Conservation (phyloP, 306 rosid genomes). For the Lathyrus oleraceus region DNA sequence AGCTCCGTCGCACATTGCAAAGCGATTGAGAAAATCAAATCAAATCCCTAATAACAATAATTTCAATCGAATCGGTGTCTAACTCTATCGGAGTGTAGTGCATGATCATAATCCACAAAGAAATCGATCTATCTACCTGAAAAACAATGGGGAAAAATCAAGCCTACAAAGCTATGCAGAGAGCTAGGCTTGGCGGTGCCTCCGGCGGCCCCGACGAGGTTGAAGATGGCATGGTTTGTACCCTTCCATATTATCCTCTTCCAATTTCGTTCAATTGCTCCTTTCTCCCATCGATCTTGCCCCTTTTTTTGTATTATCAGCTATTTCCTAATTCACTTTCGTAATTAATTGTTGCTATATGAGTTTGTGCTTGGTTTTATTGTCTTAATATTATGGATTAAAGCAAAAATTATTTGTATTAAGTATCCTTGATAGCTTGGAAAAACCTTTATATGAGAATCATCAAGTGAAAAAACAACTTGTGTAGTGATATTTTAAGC, state of each 20-base stretch:
- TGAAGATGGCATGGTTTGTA: conserved; percentile 99
- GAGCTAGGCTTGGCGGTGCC: conserved; percentile 85
- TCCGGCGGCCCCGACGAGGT: conserved; percentile 86
- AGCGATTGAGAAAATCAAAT: conserved; percentile 28
- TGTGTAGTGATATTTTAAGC: not conserved
- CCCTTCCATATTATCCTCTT: conserved; percentile 66
- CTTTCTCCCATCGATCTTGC: not conserved
- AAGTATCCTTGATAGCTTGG: not conserved
- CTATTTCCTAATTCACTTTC: not conserved
- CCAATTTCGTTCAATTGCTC: not conserved
- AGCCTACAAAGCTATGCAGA: conserved; percentile 98
- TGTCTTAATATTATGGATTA: conserved; percentile 14
- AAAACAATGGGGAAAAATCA: conserved; percentile 93
- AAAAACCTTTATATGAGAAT: not conserved
- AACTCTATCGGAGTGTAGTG: conserved; percentile 5
- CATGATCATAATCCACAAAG: conserved; percentile 21
- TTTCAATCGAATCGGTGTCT: not conserved
- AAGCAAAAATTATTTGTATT: not conserved
- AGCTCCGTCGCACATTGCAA: not conserved
- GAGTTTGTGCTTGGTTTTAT: conserved; percentile 13
- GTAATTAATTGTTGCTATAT: not conserved
- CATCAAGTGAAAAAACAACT: not conserved
- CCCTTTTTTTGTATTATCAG: not conserved
- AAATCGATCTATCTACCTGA: not conserved
- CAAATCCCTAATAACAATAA: conserved; percentile 29